Conservation (phyloP, 2,329 filamentous ascomycete genomes). For the Metarhizium anisopliae region DNA sequence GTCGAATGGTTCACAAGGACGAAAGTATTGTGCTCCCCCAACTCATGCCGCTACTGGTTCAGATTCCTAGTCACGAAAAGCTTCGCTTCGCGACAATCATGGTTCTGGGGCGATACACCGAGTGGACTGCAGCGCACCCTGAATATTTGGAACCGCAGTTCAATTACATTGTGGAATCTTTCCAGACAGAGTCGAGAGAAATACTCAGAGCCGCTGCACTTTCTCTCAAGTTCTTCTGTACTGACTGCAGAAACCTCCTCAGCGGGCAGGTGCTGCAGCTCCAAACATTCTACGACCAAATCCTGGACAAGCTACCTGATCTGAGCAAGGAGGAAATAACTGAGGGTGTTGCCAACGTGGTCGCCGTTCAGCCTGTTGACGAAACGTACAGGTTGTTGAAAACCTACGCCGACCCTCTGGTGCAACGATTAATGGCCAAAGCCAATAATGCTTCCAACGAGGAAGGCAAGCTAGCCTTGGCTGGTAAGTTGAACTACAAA, state of each 20-base stretch:
- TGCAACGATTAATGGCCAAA: conserved; percentile 75
- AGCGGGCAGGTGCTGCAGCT: conserved; percentile 76
- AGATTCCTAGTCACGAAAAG: conserved; percentile 93
- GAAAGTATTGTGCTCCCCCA: conserved; percentile 82
- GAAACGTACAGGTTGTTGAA: conserved; percentile 82
- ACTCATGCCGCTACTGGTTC: conserved; percentile 86
- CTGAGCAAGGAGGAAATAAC: conserved; percentile 92
- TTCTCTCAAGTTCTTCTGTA: conserved; percentile 94
- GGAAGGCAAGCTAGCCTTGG: conserved; percentile 74
- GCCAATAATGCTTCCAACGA: conserved; percentile 80
- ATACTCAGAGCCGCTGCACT: conserved; percentile 86
- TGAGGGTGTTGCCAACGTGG: conserved; percentile 86
- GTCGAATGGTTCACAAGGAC: conserved; percentile 86
- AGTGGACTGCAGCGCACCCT: conserved; percentile 92
- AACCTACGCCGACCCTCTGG: conserved; percentile 84
- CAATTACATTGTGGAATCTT: conserved; percentile 90
- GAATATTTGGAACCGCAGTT: conserved; percentile 89
- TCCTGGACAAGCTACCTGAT: conserved; percentile 76
- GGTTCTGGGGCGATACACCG: conserved; percentile 92
- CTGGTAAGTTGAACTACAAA: conserved; percentile 45
- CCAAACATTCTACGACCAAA: conserved; percentile 85
- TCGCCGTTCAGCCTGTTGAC: conserved; percentile 72
- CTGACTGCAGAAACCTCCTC: conserved; percentile 82
- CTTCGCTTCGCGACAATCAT: conserved; percentile 98
- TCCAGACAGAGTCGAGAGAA: conserved; percentile 80